Evolutionary conservation across 768 basidiomycete genomes (phyloP).

Genomic region (Coprinopsis cinerea): DNA sequence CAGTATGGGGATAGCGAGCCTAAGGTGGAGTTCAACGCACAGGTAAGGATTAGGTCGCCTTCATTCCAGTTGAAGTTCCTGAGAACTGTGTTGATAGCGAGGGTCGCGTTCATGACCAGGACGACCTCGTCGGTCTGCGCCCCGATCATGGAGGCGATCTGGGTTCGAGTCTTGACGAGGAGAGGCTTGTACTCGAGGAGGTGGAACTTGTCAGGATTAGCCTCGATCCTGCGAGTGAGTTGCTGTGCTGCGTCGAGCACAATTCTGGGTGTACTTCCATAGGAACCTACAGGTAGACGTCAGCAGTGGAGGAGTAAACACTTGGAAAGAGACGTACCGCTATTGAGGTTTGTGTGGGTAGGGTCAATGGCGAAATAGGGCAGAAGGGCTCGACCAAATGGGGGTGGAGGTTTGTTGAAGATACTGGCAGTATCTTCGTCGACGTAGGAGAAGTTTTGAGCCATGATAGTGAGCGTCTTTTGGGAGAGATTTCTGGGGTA

Average conservation of each 20-base stretch:
- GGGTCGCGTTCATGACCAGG: slow-evolving; percentile 54
- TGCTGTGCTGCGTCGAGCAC: slow-evolving; percentile 40
- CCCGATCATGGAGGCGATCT: slow-evolving; percentile 47
- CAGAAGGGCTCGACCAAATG: slow-evolving; percentile 51
- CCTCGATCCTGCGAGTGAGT: slow-evolving; percentile 39
- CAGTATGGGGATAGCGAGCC: no score
- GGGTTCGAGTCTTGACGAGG: slow-evolving; percentile 34
- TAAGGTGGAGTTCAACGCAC: slow-evolving; percentile 39
- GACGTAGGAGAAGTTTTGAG: background rate
- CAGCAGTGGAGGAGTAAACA: background rate
- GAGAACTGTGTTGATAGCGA: slow-evolving; percentile 61
- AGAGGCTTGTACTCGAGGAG: slow-evolving; percentile 29
- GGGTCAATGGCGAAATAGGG: slow-evolving; percentile 52
- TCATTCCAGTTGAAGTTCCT: slow-evolving; percentile 61
- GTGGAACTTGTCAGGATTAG: slow-evolving; percentile 52
- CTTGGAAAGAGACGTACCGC: slow-evolving; percentile 35
- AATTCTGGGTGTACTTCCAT: slow-evolving; percentile 48
- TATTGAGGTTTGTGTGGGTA: slow-evolving; percentile 58
- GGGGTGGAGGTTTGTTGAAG: slow-evolving; percentile 18
- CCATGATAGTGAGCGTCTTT: background rate
- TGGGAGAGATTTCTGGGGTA: background rate
- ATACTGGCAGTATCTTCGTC: background rate
- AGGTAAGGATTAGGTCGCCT: slow-evolving; percentile 59
- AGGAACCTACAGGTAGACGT: slow-evolving; percentile 40
- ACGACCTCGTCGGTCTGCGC: slow-evolving; percentile 53